phyloP scores from a whole-genome alignment of 768 basidiomycete species.

The Leccinellum luteum region DNA sequence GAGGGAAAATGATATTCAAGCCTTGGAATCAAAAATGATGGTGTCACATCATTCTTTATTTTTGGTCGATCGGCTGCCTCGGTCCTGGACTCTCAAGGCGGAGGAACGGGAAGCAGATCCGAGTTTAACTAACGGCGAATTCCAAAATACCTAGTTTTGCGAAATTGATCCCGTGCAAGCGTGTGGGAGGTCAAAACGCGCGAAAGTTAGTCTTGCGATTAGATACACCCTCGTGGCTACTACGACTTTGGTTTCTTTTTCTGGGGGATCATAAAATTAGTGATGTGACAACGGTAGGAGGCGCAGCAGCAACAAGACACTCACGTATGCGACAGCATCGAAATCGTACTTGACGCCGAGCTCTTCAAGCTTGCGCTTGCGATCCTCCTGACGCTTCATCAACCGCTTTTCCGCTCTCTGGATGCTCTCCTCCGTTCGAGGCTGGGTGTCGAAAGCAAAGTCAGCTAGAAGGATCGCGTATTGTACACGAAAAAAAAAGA shows the following conservation, averaged over 20 bases:
- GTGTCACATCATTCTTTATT: neutral
- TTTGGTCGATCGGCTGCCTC: neutral
- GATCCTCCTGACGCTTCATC: slow-evolving; percentile 70
- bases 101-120: neutral
- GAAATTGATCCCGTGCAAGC: neutral
- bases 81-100: neutral
- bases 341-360: slow-evolving; percentile 88
- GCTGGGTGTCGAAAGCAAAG: slow-evolving; percentile 37
- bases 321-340: slow-evolving; percentile 76
- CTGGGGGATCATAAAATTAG: slow-evolving; percentile 7
- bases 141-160: neutral
- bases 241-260: slow-evolving; percentile 37
- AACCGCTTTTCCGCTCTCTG: slow-evolving; percentile 63
- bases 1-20: neutral
- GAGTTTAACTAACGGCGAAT: neutral
- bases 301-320: slow-evolving; percentile 29
- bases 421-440: slow-evolving; percentile 71
- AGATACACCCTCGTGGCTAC: slow-evolving; percentile 7
- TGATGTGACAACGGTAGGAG: neutral
- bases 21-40: neutral
- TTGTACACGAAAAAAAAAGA: neutral
- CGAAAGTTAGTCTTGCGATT: neutral
- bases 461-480: slow-evolving; percentile 1
- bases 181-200: neutral
- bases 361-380: slow-evolving; percentile 75